phyloP scores from a whole-genome alignment of 352 stramenopile genomes.

The Pythium sp. region DNA sequence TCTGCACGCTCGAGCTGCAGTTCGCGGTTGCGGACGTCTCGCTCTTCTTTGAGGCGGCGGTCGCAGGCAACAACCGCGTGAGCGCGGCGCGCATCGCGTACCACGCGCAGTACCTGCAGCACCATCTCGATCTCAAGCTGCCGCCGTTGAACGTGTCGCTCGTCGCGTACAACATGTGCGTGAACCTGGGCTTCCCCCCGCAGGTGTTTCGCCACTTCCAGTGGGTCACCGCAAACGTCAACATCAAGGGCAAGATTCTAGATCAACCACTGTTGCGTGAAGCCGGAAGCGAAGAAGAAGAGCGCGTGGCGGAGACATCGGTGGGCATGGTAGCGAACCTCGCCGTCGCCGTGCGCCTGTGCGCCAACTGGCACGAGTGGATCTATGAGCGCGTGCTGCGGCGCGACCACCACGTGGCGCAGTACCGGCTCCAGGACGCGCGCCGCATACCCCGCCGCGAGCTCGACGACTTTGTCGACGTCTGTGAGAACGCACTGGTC shows the following conservation, averaged over 20 bases:
- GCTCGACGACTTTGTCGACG: conserved; percentile 50
- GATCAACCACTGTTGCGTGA: conserved; percentile 36
- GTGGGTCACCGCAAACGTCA: conserved; percentile 58
- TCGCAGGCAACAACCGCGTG: conserved; percentile 32
- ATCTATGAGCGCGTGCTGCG: conserved; percentile 48
- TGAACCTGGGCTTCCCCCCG: conserved; percentile 51
- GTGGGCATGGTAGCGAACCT: conserved; percentile 63
- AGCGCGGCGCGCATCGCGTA: conserved; percentile 43
- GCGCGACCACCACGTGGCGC: conserved; percentile 20
- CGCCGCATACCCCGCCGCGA: conserved; percentile 35
- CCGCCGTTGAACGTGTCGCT: conserved; percentile 70
- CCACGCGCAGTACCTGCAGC: conserved; percentile 54
- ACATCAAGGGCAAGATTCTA: conserved; percentile 32
- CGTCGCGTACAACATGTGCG: conserved; percentile 48
- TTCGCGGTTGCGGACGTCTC: conserved; percentile 43
- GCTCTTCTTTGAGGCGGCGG: conserved; percentile 59
- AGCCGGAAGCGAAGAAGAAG: background rate
- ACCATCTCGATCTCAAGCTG: conserved; percentile 67
- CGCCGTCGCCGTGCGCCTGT: conserved; percentile 64
- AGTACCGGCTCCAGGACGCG: conserved; percentile 17
- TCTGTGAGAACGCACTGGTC: conserved; percentile 45
- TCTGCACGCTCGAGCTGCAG: conserved; percentile 45
- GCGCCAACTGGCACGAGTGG: conserved; percentile 79
- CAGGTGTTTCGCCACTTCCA: conserved; percentile 69
- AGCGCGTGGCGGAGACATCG: conserved; percentile 11